Percentiles rank a stretch among this genome's conserved stretches.
Conservation (phyloP, 805 yeast genomes). For the Hanseniaspora thailandica region DNA sequence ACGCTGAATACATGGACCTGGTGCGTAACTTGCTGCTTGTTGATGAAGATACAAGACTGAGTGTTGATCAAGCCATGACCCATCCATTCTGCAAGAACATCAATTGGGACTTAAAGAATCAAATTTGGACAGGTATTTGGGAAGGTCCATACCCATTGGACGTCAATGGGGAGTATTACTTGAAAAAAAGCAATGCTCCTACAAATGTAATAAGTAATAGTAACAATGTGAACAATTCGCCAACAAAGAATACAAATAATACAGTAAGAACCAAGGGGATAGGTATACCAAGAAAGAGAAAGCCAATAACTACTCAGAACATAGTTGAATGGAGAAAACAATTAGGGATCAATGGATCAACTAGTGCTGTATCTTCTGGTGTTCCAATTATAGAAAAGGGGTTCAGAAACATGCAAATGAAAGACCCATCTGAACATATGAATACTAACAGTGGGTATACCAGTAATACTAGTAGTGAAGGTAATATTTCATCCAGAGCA, state of each 20-base stretch:
- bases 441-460: background rate
- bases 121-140: slow-evolving; percentile 75
- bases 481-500: slow-evolving; percentile 5
- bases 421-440: background rate
- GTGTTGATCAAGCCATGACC: slow-evolving; percentile 43
- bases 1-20: slow-evolving; percentile 43
- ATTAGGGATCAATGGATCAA: slow-evolving; percentile 22
- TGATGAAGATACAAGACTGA: slow-evolving; percentile 58
- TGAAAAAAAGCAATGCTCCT: background rate
- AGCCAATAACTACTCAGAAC: slow-evolving; percentile 28
- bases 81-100: slow-evolving; percentile 62
- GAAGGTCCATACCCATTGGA: slow-evolving; percentile 26
- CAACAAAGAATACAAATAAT: slow-evolving; percentile 9
- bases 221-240: slow-evolving; percentile 14
- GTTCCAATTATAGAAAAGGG: background rate
- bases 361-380: background rate
- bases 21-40: slow-evolving; percentile 53
- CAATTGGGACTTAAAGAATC: slow-evolving; percentile 54
- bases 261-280: slow-evolving; percentile 1
- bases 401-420: background rate
- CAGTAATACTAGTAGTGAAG: background rate
- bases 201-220: slow-evolving; percentile 6
- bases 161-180: background rate
- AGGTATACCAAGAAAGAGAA: slow-evolving; percentile 20
- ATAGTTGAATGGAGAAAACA: slow-evolving; percentile 31